Evolutionary conservation across 2,329 filamentous ascomycete genomes (phyloP).

Genomic region (Xylaria sp.): DNA sequence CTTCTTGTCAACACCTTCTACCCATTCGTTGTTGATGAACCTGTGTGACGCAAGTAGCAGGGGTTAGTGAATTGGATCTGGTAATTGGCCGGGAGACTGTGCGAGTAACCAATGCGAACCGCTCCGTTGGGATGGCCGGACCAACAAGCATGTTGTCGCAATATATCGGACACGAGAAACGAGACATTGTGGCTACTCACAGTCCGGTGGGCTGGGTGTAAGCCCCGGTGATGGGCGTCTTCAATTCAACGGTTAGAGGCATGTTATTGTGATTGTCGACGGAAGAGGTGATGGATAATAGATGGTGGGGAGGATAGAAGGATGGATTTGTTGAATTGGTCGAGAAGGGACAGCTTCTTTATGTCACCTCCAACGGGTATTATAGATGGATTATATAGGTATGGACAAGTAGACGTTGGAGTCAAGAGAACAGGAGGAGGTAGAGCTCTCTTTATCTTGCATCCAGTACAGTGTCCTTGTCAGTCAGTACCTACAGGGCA

Average conservation of each 20-base stretch:
- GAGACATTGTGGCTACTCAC: conserved; percentile 55
- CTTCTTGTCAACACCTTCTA: conserved; percentile 84
- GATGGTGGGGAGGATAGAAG: neutral
- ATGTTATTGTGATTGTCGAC: conserved; percentile 48
- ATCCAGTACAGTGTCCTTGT: neutral
- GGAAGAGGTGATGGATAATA: neutral
- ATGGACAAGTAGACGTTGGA: conserved; percentile 5
- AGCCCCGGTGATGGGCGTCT: conserved; percentile 72
- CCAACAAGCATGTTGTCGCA: neutral
- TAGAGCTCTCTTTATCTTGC: conserved; percentile 37
- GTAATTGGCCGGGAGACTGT: neutral
- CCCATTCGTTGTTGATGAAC: conserved; percentile 94
- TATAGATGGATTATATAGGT: neutral
- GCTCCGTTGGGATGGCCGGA: neutral
- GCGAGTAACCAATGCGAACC: neutral
- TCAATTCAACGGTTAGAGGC: conserved; percentile 68
- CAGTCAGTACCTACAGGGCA: neutral
- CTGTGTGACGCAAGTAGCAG: conserved; percentile 54
- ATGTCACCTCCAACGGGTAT: conserved; percentile 8
- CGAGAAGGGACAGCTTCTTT: neutral
- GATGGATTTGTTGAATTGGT: neutral
- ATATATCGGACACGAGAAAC: neutral
- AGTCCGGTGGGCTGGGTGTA: conserved; percentile 71
- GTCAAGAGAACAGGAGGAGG: conserved; percentile 8
- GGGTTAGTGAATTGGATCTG: conserved; percentile 28